Base-by-base conservation (phyloP, 371 early-diverging fungal genomes). In the Mortierella sp. region DNA sequence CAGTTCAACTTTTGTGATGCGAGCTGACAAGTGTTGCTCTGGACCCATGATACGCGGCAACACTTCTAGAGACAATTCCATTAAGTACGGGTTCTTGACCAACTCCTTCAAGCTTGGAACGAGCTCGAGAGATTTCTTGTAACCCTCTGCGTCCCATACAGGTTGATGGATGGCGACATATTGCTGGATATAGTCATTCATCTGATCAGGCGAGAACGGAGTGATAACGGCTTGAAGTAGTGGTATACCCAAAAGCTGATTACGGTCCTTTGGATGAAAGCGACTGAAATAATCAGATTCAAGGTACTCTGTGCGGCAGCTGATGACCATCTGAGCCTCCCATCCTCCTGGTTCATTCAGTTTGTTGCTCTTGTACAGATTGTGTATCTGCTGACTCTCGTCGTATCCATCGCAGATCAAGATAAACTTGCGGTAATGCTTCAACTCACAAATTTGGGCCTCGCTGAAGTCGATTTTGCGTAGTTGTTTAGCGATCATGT, bases 31-130 rank as follows among this genome's bases (percentile, higher is more conserved):
- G 21, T 44, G 6, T 44, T 44, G 9, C 21, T 21, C 17, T 6
- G 3, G 6, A 21, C 27, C 24, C 2, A 39, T 40, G 14, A 58
- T 14, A n/a, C 49, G 1, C 9, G 58, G 50, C 39, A 58, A 34
- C 10, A 47, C 49, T 24, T 29, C 24, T 6, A 58, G 50, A 1
- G 58, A 34, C 12, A 58, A 5, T 0, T 0, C 39, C 24, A 58
- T 22, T 14, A 58, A 37, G 27, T 48, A 58, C 6, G 58, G 58
- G 5, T 47, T 58, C 27, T 16, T 34, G 21, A 58, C 58, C 49
- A 58, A 25, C 31, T 58, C 58, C 19, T 29, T 47, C 37, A 58
- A 13, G 16, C 45, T 45, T n/a, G 49, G 49, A 31, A 58, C 22
- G 25, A 6, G 14, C 8, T 48, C 37, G 27, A 58, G 17, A n/a